Base-by-base conservation (phyloP, 2,329 filamentous ascomycete species). In the Penicillium sp. region DNA sequence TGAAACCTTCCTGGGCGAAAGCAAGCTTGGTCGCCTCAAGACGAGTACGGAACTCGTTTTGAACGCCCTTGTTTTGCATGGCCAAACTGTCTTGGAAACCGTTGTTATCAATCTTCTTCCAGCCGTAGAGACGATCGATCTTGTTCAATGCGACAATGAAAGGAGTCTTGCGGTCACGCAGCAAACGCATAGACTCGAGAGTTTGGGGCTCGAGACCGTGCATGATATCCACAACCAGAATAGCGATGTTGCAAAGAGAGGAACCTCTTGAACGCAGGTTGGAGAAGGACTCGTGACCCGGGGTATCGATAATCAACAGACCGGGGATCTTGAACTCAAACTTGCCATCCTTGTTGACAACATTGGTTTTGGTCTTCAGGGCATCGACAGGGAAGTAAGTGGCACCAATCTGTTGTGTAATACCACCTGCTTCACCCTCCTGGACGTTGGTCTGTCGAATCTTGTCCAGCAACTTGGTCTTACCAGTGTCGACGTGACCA, bases 71-170 rank as follows among this genome's bases (percentile, higher is more conserved):
- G 77, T 84, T 95, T 75, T 99, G 93, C 64, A 95, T 80, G 34
- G 83, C 82, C 69, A 99, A 77, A 73, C 87, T 92, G 71, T 97
- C 92, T 65, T 89, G 84, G 81, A 99, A 97, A 52, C 93, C 93
- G 69, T 99, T 99, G 81, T 99, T 95, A 65, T 93, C 90, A 54
- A 96, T 89, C 77, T 92, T 90, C 79, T 95, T 95, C 93, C 95
- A 99, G 69, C 89, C 90, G 69, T 96, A 99, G 13, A 99, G 84
- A 82, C 93, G 90, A 82, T 99, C 93, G 61, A 99, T 97, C 80
- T 99, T 99, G 86, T 99, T 99, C 67, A 99, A 79, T 1, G 95
- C 95, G 34, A 99, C 95, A 61, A 99, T 95, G 77, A 99, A 99
- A 4, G 93, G 93, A 18, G 93, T 99, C 75, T 93, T 95, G 64